These are phyloP conservation scores for Blastobotrys apis DNA, from an alignment of 1,139 yeast genomes.

Conservation along the genomic window DNA sequence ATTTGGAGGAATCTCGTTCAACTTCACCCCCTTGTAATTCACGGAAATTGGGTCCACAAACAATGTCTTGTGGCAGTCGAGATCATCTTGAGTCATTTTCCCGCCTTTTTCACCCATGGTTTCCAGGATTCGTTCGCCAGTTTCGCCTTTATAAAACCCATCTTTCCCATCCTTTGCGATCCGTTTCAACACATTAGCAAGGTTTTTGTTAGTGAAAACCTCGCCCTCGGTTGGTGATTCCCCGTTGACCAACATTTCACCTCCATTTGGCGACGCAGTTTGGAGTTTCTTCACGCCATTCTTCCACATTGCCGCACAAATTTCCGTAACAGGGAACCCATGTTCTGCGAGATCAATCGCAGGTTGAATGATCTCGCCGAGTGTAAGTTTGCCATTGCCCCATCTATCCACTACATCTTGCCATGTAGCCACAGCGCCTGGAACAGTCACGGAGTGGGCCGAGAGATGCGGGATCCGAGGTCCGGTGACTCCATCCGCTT, in stretches of 20 bases:
- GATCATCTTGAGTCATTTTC: slow-evolving; percentile 52
- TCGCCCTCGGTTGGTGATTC: slow-evolving; percentile 59
- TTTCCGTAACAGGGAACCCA: slow-evolving; percentile 63
- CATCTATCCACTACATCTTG: slow-evolving; percentile 59
- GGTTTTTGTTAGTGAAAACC: slow-evolving; percentile 47
- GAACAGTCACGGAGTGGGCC: slow-evolving; percentile 62
- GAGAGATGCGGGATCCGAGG: slow-evolving; percentile 44
- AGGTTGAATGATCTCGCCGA: slow-evolving; percentile 59
- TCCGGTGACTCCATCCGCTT: slow-evolving; percentile 42
- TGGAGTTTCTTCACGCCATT: slow-evolving; percentile 18
- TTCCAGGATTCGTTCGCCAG: slow-evolving; percentile 61
- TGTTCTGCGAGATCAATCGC: slow-evolving; percentile 66
- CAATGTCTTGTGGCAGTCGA: slow-evolving; percentile 52
- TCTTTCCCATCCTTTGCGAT: slow-evolving; percentile 56
- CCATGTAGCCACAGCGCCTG: slow-evolving; percentile 81
- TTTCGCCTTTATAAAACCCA: slow-evolving; percentile 64
- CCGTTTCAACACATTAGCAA: slow-evolving; percentile 52
- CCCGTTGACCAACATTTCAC: slow-evolving; percentile 41
- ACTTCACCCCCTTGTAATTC: slow-evolving; percentile 38
- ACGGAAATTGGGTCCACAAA: slow-evolving; percentile 58
- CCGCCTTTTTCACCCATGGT: slow-evolving; percentile 54
- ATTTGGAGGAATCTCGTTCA: slow-evolving; percentile 79
- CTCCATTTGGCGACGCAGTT: slow-evolving; percentile 20
- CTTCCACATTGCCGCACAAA: slow-evolving; percentile 55
- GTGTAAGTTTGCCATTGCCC: slow-evolving; percentile 66